Base-by-base conservation (phyloP, 2,329 filamentous ascomycete species). In the Botrytis paeoniae region DNA sequence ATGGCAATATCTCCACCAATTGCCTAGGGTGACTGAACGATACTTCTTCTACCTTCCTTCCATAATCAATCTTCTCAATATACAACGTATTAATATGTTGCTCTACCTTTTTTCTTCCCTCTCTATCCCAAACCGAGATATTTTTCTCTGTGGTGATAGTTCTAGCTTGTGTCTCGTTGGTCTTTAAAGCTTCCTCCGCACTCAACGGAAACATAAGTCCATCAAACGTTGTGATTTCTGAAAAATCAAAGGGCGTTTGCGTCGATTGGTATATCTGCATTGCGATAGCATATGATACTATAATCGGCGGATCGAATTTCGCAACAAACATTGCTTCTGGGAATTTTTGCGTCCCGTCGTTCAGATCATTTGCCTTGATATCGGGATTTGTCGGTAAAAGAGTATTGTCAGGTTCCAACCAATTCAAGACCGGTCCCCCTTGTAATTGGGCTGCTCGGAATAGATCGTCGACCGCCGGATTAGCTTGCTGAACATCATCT, bases 1-100 rank as follows among this genome's bases (percentile, higher is more conserved):
- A 84, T 0, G 93, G 92, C n/a, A 97, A 85, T 79, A 95, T 89
- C 70, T 88, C 86, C 10, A 95, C 84, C 6, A 97, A 83, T 79
- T 97, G 93, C 68, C 89, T 88, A 0, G 93, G 93, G 78, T 97
- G 93, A 3, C 89, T 89, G 79, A 97, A 95, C 0, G 92, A 89
- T 45, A 96, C 84, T 72, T 91, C 89, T 1, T 87, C 87, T 14
- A 97, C 81, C 4, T 86, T 85, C 72, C 90, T 87, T 0, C 90
- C 91, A 76, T 91, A 93, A 14, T 94, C 92, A 3, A 89, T 88
- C 80, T 93, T 93, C 71, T 92, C 89, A 29, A 94, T 88, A 75
- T 89, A 89, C 1, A 96, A 84, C 0, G 86, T 89, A 78, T 91
- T 92, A 20, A 82, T 81, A 77, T 91, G 87, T 4, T 76, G 80